These are phyloP conservation scores for Daldinia sp. DNA, from an alignment of 2,329 filamentous ascomycete species.

Conservation along the genomic window DNA sequence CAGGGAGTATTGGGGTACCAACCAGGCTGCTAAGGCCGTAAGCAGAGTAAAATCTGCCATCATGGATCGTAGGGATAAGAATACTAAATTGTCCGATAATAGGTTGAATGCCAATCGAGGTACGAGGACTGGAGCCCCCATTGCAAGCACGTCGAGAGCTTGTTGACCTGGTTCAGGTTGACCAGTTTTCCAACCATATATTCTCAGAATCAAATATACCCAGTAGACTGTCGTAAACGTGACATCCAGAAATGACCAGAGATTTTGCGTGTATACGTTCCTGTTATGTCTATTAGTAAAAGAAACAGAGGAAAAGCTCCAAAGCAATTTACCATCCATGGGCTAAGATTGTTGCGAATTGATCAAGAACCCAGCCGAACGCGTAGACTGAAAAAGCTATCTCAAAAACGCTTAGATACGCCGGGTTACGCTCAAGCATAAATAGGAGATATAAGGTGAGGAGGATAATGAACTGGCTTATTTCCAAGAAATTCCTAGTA, in stretches of 20 bases:
- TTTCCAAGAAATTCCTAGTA: slow-evolving; percentile 80
- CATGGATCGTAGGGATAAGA: slow-evolving; percentile 84
- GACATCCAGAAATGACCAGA: slow-evolving; percentile 90
- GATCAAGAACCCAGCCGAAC: slow-evolving; percentile 82
- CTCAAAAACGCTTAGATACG: slow-evolving; percentile 69
- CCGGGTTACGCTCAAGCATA: slow-evolving; percentile 76
- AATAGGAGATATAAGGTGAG: slow-evolving; percentile 76
- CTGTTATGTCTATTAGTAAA: slow-evolving; percentile 53
- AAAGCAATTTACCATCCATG: slow-evolving; percentile 69
- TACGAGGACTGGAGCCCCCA: slow-evolving; percentile 81
- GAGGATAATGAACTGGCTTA: slow-evolving; percentile 77
- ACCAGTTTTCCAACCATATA: slow-evolving; percentile 70
- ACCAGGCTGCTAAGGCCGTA: slow-evolving; percentile 79
- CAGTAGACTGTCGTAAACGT: slow-evolving; percentile 79
- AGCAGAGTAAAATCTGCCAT: slow-evolving; percentile 87
- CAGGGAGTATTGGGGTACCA: slow-evolving; percentile 14
- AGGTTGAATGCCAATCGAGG: slow-evolving; percentile 85
- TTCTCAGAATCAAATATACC: slow-evolving; percentile 74
- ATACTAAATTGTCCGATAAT: slow-evolving; percentile 85
- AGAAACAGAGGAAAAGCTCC: slow-evolving; percentile 1
- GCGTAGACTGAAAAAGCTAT: slow-evolving; percentile 78
- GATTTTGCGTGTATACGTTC: slow-evolving; percentile 87
- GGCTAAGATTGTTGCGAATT: slow-evolving; percentile 80
- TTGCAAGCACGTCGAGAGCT: slow-evolving; percentile 81
- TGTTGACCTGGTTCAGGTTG: slow-evolving; percentile 68